Evolutionary conservation across 2,329 filamentous ascomycete genomes (phyloP).

Genomic region (Coniosporium tulheliwenetii): DNA sequence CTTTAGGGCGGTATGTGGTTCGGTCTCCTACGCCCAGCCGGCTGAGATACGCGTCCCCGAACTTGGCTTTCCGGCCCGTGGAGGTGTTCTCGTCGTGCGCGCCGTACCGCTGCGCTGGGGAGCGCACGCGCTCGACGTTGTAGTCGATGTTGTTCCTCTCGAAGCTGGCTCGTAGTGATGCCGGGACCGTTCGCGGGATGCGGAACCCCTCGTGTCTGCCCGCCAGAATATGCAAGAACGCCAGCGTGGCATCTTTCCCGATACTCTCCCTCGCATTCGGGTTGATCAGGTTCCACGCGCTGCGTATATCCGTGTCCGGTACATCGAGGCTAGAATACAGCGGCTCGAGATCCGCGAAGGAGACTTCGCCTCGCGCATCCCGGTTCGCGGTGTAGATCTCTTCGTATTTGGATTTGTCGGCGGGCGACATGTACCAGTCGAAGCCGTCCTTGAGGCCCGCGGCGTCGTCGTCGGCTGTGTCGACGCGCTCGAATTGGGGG

Average conservation of each 20-base stretch:
- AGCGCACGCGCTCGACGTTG: constrained; percentile 62
- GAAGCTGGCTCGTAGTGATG: constrained; percentile 79
- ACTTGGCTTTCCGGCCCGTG: constrained; percentile 88
- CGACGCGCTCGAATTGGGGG: constrained; percentile 72
- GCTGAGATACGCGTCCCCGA: constrained; percentile 91
- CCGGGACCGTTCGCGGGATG: constrained; percentile 80
- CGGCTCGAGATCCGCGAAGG: constrained; percentile 63
- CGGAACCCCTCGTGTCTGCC: constrained; percentile 89
- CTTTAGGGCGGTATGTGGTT: constrained; percentile 62
- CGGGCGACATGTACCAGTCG: constrained; percentile 97
- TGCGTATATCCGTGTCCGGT: constrained; percentile 65
- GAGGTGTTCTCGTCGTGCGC: constrained; percentile 63
- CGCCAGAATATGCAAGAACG: constrained; percentile 93
- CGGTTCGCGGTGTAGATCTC: constrained; percentile 92
- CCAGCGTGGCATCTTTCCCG: constrained; percentile 86
- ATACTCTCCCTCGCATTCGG: constrained; percentile 69
- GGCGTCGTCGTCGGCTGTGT: constrained; percentile 60
- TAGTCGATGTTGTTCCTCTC: constrained; percentile 96
- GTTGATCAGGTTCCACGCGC: constrained; percentile 95
- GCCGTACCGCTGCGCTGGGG: constrained; percentile 52
- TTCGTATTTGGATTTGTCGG: constrained; percentile 86
- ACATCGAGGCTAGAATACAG: constrained; percentile 72
- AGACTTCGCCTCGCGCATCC: constrained; percentile 62
- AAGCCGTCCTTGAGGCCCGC: constrained; percentile 87
- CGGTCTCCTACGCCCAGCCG: constrained; percentile 65